A percentile compares a stretch with the other conserved stretches of the same genome.
These are phyloP conservation scores for Zarea fungicola DNA, from an alignment of 2,329 filamentous ascomycete genomes.

Conservation along the genomic window DNA sequence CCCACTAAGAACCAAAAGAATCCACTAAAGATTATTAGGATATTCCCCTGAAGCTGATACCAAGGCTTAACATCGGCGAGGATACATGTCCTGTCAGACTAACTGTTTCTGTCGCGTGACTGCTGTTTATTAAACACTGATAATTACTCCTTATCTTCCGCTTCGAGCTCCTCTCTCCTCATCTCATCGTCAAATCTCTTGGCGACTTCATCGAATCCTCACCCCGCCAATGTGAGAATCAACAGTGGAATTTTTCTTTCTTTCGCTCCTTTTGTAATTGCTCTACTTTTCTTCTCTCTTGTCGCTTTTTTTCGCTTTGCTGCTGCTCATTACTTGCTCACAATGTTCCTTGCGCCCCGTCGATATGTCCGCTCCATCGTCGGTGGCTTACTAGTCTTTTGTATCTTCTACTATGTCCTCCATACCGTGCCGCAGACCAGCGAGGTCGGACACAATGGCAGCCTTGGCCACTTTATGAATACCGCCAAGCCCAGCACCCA, in stretches of 20 bases:
- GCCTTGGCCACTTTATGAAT: slow-evolving; percentile 30
- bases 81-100: no score
- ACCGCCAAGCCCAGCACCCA: background rate
- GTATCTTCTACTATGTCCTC: slow-evolving; percentile 9
- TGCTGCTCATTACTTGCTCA: background rate
- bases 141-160: background rate
- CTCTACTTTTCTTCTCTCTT: background rate
- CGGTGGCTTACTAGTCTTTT: slow-evolving; percentile 1
- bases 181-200: background rate
- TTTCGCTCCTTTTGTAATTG: slow-evolving; percentile 1
- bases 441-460: background rate
- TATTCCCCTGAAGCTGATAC: background rate
- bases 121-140: background rate
- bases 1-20: background rate
- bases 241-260: background rate
- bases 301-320: background rate
- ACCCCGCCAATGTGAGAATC: slow-evolving; percentile 1
- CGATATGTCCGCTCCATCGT: slow-evolving; percentile 11
- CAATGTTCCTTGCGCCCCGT: slow-evolving; percentile 4
- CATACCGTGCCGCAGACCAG: background rate
- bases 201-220: background rate
- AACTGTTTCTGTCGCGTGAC: background rate
- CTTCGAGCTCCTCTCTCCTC: background rate
- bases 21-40: no score
- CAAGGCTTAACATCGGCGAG: no score